Percentiles rank a stretch among this genome's conserved stretches.
phyloP scores from a whole-genome alignment of 2,329 filamentous ascomycete species.

The Scortechinia acanthostroma region DNA sequence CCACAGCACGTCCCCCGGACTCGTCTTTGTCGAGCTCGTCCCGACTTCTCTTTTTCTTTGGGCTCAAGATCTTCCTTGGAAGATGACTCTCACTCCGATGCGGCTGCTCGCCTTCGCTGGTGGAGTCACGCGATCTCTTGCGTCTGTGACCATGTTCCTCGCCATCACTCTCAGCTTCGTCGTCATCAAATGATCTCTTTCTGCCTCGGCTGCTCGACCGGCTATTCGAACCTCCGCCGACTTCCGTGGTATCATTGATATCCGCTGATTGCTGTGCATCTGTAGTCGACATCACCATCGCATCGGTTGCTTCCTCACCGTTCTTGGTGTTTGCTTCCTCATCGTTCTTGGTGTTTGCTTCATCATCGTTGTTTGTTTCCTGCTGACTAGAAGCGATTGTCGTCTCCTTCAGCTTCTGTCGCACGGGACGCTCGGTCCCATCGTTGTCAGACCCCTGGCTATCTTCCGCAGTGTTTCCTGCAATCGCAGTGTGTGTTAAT shows the following conservation, averaged over 20 bases:
- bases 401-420: neutral
- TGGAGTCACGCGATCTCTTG: neutral
- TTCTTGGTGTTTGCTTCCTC: neutral
- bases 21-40: neutral
- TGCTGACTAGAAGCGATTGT: neutral
- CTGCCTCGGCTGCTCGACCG: neutral
- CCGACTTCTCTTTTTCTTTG: neutral
- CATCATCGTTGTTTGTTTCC: neutral
- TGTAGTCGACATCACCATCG: no score
- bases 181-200: neutral
- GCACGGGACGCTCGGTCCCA: neutral
- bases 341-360: neutral
- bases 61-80: neutral
- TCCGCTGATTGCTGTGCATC: no score
- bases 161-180: neutral
- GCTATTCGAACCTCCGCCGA: no score
- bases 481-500: no score
- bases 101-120: neutral
- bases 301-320: neutral
- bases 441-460: neutral
- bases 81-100: neutral
- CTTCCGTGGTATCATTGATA: no score
- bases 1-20: no score
- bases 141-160: neutral
- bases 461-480: neutral